A percentile compares a stretch with the other conserved stretches of the same genome.
phyloP scores from a whole-genome alignment of 257 asterid species.

The Solanum bulbocastanum region DNA sequence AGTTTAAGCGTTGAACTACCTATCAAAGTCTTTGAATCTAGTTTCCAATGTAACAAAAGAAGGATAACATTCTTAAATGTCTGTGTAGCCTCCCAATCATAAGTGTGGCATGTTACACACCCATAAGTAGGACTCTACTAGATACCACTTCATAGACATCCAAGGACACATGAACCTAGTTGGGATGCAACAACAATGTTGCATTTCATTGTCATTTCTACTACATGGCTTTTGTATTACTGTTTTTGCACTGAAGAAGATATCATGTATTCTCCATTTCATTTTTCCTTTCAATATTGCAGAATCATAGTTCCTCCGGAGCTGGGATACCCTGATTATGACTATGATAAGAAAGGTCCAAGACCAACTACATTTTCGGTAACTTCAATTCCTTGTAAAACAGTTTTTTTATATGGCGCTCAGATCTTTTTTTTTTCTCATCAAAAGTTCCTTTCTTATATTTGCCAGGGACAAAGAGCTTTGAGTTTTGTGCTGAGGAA shows the following conservation, averaged over 20 bases:
- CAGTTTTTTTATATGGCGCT: not conserved
- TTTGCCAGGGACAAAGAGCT: constrained; percentile 91
- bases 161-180: not conserved
- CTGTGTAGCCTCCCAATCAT: not conserved
- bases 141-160: not conserved
- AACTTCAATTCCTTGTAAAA: constrained; percentile 3
- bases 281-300: constrained; percentile 14
- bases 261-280: not conserved
- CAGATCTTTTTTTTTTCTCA: not conserved
- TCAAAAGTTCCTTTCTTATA: not conserved
- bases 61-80: not conserved
- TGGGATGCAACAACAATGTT: not conserved
- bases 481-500: constrained; percentile 84
- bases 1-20: not conserved
- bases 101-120: not conserved
- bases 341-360: constrained; percentile 93
- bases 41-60: not conserved
- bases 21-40: not conserved
- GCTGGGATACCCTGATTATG: constrained; percentile 87
- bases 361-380: constrained; percentile 97
- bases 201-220: not conserved
- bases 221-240: not conserved
- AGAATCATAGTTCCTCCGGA: constrained; percentile 96
- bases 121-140: not conserved
- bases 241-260: not conserved